Evolutionary conservation across 2,329 filamentous ascomycete species (phyloP).

Genomic region (Chrysosporium keratinophilum): DNA sequence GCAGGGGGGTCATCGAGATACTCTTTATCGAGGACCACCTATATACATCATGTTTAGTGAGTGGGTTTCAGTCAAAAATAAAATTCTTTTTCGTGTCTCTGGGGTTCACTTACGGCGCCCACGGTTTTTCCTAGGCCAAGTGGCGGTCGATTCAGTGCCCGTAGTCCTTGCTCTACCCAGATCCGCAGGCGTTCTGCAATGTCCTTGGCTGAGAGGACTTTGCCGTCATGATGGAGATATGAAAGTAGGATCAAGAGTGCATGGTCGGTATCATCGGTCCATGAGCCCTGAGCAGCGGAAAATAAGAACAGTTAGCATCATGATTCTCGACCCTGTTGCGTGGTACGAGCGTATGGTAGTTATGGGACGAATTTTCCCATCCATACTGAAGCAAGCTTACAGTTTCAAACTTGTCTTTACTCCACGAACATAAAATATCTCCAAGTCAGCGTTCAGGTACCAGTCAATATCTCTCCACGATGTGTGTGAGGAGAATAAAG

Average conservation of each 20-base stretch:
- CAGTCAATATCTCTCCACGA: not conserved
- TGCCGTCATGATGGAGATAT: slow-evolving; percentile 38
- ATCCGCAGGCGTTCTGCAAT: slow-evolving; percentile 39
- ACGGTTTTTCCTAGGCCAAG: slow-evolving; percentile 43
- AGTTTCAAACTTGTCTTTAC: slow-evolving; percentile 27
- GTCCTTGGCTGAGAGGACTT: slow-evolving; percentile 29
- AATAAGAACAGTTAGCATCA: not conserved
- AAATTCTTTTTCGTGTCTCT: not conserved
- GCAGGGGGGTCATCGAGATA: slow-evolving; percentile 35
- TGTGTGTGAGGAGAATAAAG: not conserved
- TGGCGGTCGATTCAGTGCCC: slow-evolving; percentile 39
- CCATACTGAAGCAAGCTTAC: not conserved
- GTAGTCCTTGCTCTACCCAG: slow-evolving; percentile 42
- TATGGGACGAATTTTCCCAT: not conserved
- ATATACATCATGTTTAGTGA: slow-evolving; percentile 1
- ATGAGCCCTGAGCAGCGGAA: slow-evolving; percentile 28
- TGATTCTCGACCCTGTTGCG: not conserved
- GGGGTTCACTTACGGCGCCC: slow-evolving; percentile 29
- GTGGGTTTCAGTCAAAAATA: not conserved
- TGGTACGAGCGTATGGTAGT: not conserved
- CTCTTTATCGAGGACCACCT: slow-evolving; percentile 28
- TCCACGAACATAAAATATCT: not conserved
- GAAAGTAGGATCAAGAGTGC: slow-evolving; percentile 42
- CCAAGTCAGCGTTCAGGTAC: not conserved
- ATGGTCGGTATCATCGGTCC: slow-evolving; percentile 50